Percentiles rank a stretch among this genome's conserved stretches.
Evolutionary conservation across 2,329 filamentous ascomycete genomes (phyloP).

Genomic region (Colletotrichum salicis): DNA sequence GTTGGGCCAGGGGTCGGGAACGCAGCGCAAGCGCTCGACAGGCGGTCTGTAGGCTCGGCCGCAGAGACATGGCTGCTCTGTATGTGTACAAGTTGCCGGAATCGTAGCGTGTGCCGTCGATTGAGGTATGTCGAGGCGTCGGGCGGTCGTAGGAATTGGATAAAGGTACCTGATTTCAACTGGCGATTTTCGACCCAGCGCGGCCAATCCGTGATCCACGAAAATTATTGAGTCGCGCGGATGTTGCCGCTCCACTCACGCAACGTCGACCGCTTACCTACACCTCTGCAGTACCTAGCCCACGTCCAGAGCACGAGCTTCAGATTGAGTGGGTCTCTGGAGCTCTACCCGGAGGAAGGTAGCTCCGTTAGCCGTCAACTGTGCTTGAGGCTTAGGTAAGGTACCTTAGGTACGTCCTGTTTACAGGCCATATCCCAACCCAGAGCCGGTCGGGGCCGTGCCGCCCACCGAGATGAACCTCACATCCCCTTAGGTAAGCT

Average conservation of each 20-base stretch:
- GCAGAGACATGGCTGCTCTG: slow-evolving; percentile 60
- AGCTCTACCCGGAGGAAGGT: not conserved
- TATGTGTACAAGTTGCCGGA: not conserved
- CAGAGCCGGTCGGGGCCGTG: slow-evolving; percentile 27
- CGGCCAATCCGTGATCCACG: slow-evolving; percentile 19
- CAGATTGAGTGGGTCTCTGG: not conserved
- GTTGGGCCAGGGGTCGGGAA: slow-evolving; percentile 44
- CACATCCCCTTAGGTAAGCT: slow-evolving; percentile 26
- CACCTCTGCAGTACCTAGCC: not conserved
- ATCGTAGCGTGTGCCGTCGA: not conserved
- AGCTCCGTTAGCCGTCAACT: not conserved
- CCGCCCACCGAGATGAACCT: slow-evolving; percentile 11
- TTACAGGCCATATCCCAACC: slow-evolving; percentile 1
- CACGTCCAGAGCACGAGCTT: not conserved
- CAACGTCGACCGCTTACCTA: slow-evolving; percentile 18
- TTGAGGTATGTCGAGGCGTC: not conserved
- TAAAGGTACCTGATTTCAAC: not conserved
- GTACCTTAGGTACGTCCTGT: no score
- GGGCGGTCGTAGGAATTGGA: not conserved
- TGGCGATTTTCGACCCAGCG: not conserved
- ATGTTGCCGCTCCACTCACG: slow-evolving; percentile 30
- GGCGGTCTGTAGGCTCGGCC: slow-evolving; percentile 60
- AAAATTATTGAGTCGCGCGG: slow-evolving; percentile 35
- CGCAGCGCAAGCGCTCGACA: slow-evolving; percentile 54
- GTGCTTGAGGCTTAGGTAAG: not conserved